These are phyloP conservation scores for Cryoendolithus antarcticus DNA, from an alignment of 2,329 filamentous ascomycete genomes.

Conservation along the genomic window DNA sequence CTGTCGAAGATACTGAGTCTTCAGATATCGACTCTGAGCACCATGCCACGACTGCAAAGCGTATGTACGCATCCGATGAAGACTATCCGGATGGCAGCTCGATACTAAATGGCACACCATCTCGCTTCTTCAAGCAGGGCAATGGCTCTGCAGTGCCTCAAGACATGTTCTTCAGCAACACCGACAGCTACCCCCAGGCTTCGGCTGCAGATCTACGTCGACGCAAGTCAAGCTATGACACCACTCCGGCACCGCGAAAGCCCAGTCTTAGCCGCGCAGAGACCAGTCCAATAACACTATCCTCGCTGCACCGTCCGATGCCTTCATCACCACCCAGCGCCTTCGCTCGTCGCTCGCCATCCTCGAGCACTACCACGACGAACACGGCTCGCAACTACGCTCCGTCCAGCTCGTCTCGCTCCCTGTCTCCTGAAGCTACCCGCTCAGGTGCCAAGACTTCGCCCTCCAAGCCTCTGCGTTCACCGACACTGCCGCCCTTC, in stretches of 20 bases:
- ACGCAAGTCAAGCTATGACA: slow-evolving; percentile 16
- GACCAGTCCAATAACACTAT: slow-evolving; percentile 14
- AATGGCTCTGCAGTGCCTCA: slow-evolving; percentile 8
- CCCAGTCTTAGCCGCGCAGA: slow-evolving; percentile 16
- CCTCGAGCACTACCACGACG: background rate
- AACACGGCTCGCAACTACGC: too few species aligned
- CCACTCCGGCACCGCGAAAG: slow-evolving; percentile 10
- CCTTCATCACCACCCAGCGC: background rate
- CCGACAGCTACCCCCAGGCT: slow-evolving; percentile 1
- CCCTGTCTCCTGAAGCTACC: background rate
- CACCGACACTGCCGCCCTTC: background rate
- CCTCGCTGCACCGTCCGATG: slow-evolving; percentile 1
- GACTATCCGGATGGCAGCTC: slow-evolving; percentile 23
- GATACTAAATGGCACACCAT: slow-evolving; percentile 23
- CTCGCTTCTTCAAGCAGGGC: slow-evolving; percentile 21
- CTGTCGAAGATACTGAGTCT: slow-evolving; percentile 2
- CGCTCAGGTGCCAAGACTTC: background rate
- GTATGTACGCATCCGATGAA: slow-evolving; percentile 14
- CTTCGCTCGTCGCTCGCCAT: background rate
- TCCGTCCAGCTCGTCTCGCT: background rate
- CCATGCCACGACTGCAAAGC: slow-evolving; percentile 8
- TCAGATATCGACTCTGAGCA: slow-evolving; percentile 10
- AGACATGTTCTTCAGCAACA: slow-evolving; percentile 13
- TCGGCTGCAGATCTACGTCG: too few species aligned
- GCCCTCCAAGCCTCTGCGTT: background rate